Evolutionary conservation across 139 green algal genomes (phyloP).

Genomic region (Zygnema circumcarinatum): DNA sequence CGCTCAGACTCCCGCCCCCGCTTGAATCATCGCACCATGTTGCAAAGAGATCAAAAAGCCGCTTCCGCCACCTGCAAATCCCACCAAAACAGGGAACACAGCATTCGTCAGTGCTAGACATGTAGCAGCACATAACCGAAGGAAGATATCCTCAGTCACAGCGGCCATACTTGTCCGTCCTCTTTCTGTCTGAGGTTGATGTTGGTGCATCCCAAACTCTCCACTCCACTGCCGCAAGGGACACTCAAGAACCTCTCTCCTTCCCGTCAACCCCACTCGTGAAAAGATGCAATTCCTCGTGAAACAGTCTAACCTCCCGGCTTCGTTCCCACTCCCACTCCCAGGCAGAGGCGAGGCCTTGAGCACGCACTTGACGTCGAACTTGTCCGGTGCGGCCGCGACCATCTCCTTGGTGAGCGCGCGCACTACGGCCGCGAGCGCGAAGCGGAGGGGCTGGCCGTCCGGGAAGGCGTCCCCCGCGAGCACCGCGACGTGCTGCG

Average conservation of each 20-base stretch:
- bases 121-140: slow-evolving; percentile 6
- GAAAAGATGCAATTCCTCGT: too few species aligned
- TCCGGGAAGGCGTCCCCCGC: slow-evolving; percentile 40
- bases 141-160: too few species aligned
- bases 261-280: too few species aligned
- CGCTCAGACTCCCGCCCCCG: not conserved
- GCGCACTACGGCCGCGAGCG: slow-evolving; percentile 25
- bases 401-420: slow-evolving; percentile 24
- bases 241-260: too few species aligned
- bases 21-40: slow-evolving; percentile 50
- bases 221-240: too few species aligned
- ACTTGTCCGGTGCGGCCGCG: slow-evolving; percentile 11
- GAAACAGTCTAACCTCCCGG: too few species aligned
- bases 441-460: slow-evolving; percentile 43
- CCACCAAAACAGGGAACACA: slow-evolving; percentile 1
- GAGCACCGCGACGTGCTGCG: slow-evolving; percentile 29
- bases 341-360: not conserved
- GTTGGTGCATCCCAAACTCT: too few species aligned
- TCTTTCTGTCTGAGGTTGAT: too few species aligned
- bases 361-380: slow-evolving; percentile 25
- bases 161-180: too few species aligned
- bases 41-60: slow-evolving; percentile 58
- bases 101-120: not conserved
- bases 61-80: slow-evolving; percentile 5
- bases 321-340: too few species aligned